Percentiles rank a stretch among this genome's conserved stretches.
Conservation (phyloP, 164 flowering plant species). For the Kalanchoe fedtschenkoi region DNA sequence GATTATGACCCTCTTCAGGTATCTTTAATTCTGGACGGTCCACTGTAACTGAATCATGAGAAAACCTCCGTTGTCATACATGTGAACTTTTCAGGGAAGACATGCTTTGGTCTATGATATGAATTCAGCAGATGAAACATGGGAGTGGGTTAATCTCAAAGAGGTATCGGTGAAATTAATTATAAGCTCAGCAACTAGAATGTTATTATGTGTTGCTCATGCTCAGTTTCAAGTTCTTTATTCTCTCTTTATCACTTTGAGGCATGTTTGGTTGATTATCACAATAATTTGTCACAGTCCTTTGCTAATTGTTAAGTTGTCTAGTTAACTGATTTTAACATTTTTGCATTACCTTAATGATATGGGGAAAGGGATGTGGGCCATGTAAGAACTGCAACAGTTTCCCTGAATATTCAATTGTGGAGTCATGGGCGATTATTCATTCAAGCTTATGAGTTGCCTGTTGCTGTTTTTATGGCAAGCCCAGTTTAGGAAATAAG, state of each 20-base stretch:
- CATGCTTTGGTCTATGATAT: constrained; percentile 46
- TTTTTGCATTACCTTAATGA: no score
- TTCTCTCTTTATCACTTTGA: background rate
- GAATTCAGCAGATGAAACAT: constrained; percentile 30
- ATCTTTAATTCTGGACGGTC: background rate
- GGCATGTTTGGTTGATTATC: background rate
- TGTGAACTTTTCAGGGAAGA: constrained; percentile 34
- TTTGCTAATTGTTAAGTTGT: no score
- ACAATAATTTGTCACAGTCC: background rate
- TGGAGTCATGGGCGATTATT: no score
- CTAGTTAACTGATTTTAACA: no score
- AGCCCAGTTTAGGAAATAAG: no score
- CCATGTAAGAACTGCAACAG: no score
- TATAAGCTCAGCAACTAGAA: background rate
- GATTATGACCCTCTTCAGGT: constrained; percentile 65
- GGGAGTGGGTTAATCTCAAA: constrained; percentile 52
- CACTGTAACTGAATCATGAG: background rate
- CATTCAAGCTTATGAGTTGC: no score
- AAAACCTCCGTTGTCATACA: constrained; percentile 4
- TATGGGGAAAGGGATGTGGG: no score
- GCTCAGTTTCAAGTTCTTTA: background rate
- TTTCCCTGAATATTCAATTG: no score
- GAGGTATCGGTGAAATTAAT: constrained; percentile 22
- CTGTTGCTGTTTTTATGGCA: no score
- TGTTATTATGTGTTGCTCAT: background rate